Conservation (phyloP, 768 basidiomycete genomes). For the Auricularia heimuer region DNA sequence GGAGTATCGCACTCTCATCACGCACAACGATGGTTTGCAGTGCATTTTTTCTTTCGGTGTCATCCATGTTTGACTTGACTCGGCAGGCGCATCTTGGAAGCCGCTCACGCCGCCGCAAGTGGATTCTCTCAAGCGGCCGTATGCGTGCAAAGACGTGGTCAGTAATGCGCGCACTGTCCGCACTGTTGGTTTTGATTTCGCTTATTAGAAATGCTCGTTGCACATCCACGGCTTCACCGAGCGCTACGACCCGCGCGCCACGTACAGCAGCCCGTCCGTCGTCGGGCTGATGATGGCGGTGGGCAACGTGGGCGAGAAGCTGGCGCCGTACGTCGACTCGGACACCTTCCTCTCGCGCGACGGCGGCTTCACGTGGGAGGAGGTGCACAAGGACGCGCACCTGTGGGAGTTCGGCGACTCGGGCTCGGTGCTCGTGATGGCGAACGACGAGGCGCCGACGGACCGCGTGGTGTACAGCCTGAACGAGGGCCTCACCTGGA, state of each 20-base stretch:
- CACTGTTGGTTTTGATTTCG: slow-evolving; percentile 1
- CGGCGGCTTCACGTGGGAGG: slow-evolving; percentile 96
- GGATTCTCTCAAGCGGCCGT: slow-evolving; percentile 68
- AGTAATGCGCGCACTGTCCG: slow-evolving; percentile 10
- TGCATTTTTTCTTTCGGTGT: not conserved
- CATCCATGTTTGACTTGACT: not conserved
- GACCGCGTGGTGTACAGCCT: slow-evolving; percentile 84
- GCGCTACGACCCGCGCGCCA: slow-evolving; percentile 78
- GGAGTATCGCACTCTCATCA: slow-evolving; percentile 75
- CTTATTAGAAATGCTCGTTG: slow-evolving; percentile 62
- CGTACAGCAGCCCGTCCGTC: slow-evolving; percentile 86
- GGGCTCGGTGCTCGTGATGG: slow-evolving; percentile 86
- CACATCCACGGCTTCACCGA: slow-evolving; percentile 97
- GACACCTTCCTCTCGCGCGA: slow-evolving; percentile 97
- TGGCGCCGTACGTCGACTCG: slow-evolving; percentile 72
- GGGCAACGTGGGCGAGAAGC: slow-evolving; percentile 83
- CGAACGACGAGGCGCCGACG: slow-evolving; percentile 89
- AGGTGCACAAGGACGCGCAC: slow-evolving; percentile 96
- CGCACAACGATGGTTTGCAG: slow-evolving; percentile 85
- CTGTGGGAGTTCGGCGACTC: slow-evolving; percentile 98
- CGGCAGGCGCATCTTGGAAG: slow-evolving; percentile 77
- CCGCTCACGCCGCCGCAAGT: slow-evolving; percentile 57
- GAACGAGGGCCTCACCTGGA: slow-evolving; percentile 82
- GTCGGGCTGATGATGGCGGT: slow-evolving; percentile 93
- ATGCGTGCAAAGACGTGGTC: slow-evolving; percentile 64